Base-by-base conservation (phyloP, 169 alveolate species). In the Eimeria tenella region DNA sequence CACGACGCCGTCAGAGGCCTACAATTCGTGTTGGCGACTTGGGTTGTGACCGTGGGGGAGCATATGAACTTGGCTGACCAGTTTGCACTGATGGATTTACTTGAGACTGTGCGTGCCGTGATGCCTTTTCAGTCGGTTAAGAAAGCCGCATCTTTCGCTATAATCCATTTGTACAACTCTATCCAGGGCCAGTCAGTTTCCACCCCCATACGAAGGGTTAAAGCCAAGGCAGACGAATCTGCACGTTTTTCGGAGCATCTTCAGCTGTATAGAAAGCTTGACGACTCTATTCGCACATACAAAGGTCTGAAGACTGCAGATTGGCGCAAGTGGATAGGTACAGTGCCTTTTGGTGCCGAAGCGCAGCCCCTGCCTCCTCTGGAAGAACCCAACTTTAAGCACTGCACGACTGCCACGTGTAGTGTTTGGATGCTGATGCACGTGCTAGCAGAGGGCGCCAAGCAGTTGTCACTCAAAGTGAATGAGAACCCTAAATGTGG, bases 391-490 rank as follows among this genome's bases (percentile, higher is more conserved):
- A 49, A n/a, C 86, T 19, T 91, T 52, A 84, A 49, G 63, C 94
- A 91, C 65, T 91, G 94, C 91, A 63, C 55, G 19, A 91, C 94
- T 8, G 52, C 63, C 53, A 70, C 87, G n/a, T 91, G 94, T 75
- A 86, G 94, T 49, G 91, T 91, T 53, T 91, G 94, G 94, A 91
- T 73, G 62, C 65, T 91, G 56, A 25, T 91, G 73, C 94, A 91
- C 68, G 23, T 91, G 56, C 70, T 91, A 4, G 94, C 92, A 5
- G 94, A 91, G 19, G 94, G 94, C 62, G 71, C 75, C 55, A 58
- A 9, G 17, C 86, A 62, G 60, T 74, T 83, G 52, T 50, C 90
- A 23, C 63, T 7, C 19, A 50, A 83, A 50, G 60, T 83, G 52
- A 60, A 13, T 23, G 77, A 52, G 25, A 74, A 83, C 65, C 62